Conservation (phyloP, 768 basidiomycete species). For the Daedaleopsis sinensis region DNA sequence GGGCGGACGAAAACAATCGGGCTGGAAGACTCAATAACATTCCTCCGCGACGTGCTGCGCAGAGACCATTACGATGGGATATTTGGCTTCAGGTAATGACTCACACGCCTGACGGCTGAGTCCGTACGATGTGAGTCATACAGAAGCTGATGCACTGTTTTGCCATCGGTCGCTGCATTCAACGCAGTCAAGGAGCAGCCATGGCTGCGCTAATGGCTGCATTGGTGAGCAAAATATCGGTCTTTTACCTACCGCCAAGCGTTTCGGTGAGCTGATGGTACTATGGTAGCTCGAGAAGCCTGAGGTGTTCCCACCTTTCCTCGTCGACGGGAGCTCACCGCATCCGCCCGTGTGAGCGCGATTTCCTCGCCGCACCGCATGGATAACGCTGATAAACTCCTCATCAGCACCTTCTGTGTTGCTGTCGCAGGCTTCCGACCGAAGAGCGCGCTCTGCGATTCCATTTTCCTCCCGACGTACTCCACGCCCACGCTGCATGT, state of each 20-base stretch:
- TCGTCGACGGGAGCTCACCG: slow-evolving; percentile 62
- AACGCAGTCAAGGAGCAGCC: slow-evolving; percentile 73
- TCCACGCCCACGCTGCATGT: slow-evolving; percentile 79
- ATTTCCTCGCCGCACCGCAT: background rate
- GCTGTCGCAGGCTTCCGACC: slow-evolving; percentile 74
- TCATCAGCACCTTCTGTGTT: slow-evolving; percentile 67
- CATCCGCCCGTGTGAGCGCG: slow-evolving; percentile 74
- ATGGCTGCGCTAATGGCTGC: slow-evolving; percentile 73
- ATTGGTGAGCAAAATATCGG: slow-evolving; percentile 49
- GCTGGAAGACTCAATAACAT: slow-evolving; percentile 56
- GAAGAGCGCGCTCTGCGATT: slow-evolving; percentile 45
- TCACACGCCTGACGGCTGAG: background rate
- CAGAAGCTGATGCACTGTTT: slow-evolving; percentile 1
- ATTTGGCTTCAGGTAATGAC: slow-evolving; percentile 71
- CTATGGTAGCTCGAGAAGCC: slow-evolving; percentile 54
- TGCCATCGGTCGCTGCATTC: no score
- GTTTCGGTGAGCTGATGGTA: background rate
- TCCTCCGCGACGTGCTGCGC: slow-evolving; percentile 58
- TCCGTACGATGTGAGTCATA: background rate
- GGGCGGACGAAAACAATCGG: slow-evolving; percentile 56
- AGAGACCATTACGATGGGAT: slow-evolving; percentile 75
- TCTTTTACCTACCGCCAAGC: no score
- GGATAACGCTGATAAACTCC: background rate
- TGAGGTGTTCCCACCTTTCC: slow-evolving; percentile 54
- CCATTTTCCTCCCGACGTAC: slow-evolving; percentile 54